Conservation (phyloP, 1,139 yeast genomes). For the Yamadazyma sp. region DNA sequence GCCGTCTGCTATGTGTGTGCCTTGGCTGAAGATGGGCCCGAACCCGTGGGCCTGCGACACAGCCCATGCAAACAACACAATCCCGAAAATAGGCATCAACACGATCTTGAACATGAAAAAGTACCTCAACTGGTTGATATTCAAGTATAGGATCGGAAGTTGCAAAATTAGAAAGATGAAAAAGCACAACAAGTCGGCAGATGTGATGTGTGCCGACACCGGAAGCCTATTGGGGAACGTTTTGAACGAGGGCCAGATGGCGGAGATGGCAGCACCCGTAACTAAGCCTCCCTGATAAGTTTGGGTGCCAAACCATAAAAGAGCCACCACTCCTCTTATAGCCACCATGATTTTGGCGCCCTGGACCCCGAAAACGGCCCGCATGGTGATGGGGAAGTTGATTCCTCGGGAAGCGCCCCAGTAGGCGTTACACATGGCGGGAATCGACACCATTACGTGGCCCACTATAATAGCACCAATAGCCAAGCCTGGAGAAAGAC, state of each 20-base stretch:
- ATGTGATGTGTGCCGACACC: conserved; percentile 21
- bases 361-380: conserved; percentile 17
- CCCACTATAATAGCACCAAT: conserved; percentile 20
- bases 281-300: conserved; percentile 24
- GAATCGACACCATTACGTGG: conserved; percentile 23
- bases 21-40: conserved; percentile 19
- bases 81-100: conserved; percentile 22
- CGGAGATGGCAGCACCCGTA: conserved; percentile 11
- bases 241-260: conserved; percentile 16
- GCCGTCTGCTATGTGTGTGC: conserved; percentile 11
- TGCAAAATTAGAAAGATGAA: conserved; percentile 21
- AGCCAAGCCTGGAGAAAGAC: conserved; percentile 18
- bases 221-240: conserved; percentile 26
- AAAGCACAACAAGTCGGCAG: conserved; percentile 24
- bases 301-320: conserved; percentile 25
- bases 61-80: conserved; percentile 20
- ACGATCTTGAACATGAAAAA: conserved; percentile 18
- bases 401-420: conserved; percentile 20
- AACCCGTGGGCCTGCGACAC: conserved; percentile 22
- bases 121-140: conserved; percentile 19
- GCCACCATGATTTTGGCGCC: conserved; percentile 19
- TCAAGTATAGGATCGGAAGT: conserved; percentile 20
- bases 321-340: conserved; percentile 21
- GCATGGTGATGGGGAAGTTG: conserved; percentile 20
- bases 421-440: conserved; percentile 20